Conservation (phyloP, 1,139 yeast species). For the Candida albicans region DNA sequence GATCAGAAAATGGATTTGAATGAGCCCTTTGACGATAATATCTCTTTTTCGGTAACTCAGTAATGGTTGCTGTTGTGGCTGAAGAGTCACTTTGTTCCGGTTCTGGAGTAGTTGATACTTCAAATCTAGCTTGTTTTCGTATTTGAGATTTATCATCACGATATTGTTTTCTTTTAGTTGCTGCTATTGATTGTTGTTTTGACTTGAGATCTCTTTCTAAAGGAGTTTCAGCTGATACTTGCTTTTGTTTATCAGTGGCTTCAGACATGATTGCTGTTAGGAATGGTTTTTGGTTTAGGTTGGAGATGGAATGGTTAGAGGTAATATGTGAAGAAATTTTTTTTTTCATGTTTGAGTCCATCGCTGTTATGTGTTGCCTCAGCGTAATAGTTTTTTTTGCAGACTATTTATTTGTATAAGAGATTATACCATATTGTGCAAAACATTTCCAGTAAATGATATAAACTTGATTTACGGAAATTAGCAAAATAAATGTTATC, state of each 20-base stretch:
- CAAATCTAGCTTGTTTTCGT: slow-evolving; percentile 33
- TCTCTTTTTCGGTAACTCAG: slow-evolving; percentile 69
- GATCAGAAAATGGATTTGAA: slow-evolving; percentile 96
- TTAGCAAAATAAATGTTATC: too few species aligned
- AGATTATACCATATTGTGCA: too few species aligned
- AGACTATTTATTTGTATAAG: too few species aligned
- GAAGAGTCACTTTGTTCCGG: background rate
- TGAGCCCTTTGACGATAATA: slow-evolving; percentile 97
- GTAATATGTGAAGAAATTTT: too few species aligned
- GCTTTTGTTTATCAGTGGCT: background rate
- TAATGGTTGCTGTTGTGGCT: slow-evolving; percentile 13
- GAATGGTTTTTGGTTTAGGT: too few species aligned
- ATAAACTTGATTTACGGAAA: too few species aligned
- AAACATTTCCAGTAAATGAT: too few species aligned
- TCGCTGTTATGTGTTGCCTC: too few species aligned
- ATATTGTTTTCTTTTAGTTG: slow-evolving; percentile 40
- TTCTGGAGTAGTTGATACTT: slow-evolving; percentile 11
- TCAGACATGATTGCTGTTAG: too few species aligned
- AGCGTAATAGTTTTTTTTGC: too few species aligned
- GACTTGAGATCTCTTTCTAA: background rate
- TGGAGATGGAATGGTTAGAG: too few species aligned
- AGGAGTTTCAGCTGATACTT: background rate
- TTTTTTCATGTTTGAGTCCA: too few species aligned
- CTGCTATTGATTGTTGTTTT: slow-evolving; percentile 30
- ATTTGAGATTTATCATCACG: slow-evolving; percentile 40